Percentiles rank a stretch among this genome's conserved stretches.
phyloP scores from a whole-genome alignment of 2,329 filamentous ascomycete genomes.

The Tolypocladium album region DNA sequence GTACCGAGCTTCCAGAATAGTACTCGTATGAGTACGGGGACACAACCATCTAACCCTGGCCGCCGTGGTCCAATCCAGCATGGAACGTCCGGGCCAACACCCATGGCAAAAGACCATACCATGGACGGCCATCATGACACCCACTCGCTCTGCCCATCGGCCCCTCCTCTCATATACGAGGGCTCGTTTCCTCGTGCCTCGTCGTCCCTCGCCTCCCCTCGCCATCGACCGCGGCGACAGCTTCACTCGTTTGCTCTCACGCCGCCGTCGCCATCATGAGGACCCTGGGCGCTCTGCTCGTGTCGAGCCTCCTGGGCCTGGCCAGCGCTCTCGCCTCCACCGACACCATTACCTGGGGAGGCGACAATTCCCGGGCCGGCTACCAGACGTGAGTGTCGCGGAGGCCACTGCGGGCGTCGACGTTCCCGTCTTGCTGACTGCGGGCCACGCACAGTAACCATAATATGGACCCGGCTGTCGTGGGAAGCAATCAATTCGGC shows the following conservation, averaged over 20 bases:
- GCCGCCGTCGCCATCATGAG: constrained; percentile 10
- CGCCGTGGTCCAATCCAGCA: neutral
- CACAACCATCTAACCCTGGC: neutral
- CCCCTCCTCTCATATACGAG: neutral
- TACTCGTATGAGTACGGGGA: neutral
- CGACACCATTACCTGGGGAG: constrained; percentile 50
- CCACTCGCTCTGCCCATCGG: neutral
- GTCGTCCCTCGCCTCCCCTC: neutral
- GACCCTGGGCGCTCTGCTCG: constrained; percentile 13
- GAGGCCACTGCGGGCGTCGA: neutral
- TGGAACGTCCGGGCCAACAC: neutral
- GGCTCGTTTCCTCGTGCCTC: neutral
- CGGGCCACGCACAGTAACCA: constrained; percentile 30
- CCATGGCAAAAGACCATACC: neutral
- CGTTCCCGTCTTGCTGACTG: neutral
- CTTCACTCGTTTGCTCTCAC: neutral
- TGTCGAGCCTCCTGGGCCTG: constrained; percentile 21
- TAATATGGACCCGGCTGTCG: constrained; percentile 51
- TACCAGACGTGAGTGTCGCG: constrained; percentile 36
- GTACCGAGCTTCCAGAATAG: neutral
- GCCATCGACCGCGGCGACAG: neutral
- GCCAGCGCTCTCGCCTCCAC: constrained; percentile 28
- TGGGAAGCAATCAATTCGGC: constrained; percentile 42
- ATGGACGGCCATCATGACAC: neutral
- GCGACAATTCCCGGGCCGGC: constrained; percentile 41